Evolutionary conservation across 192 early-diverging fungal genomes (phyloP), one percentile per base, ranked within the genome.

Genomic region (Powellomyces hirtus): DNA sequence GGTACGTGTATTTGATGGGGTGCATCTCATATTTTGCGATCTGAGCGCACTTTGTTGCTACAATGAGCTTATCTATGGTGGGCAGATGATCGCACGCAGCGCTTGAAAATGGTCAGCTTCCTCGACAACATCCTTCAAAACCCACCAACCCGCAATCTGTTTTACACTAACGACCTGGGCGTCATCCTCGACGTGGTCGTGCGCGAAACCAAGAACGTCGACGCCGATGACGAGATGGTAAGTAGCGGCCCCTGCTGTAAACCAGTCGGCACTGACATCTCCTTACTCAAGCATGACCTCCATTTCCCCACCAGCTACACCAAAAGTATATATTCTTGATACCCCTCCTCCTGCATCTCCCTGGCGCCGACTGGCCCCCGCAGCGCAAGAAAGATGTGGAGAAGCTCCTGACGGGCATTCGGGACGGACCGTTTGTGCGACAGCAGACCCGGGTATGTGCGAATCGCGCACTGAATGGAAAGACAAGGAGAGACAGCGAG

Each of bases 111-210:
- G 29, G 55, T 94, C 33, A 84, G 90, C 52, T 85, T 93, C 58
- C 71, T 97, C 35, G 81, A 86, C 42, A 71, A 80, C 34, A 77
- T 97, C 49, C 85, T 97, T 40, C 86, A 82, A 30, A 80, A 79
- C 0, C 78, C 85, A 1, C 72, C 70, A 33, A 85, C 90, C 1
- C 68, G 69, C 26, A 80, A 84, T n/a, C 88, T 92, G 38, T 89
- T 95, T 70, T 97, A 96, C 70, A 94, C 95, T 14, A 97, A 97
- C 64, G 95, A 97, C 72, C 79, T 95, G 49, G 82, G 81, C 40
- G 91, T 96, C 4, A 81, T 96, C 27, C 80, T 95, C 10, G 95
- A 97, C 72, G 89, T 96, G 1, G 78, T 92, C 0, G 79, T 97
- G 26, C 82, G 95, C 55, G 94, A 96, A 73, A 73, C 92, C 14